Conservation (phyloP, 202 grass and related monocot genomes). For the Zizania palustris region DNA sequence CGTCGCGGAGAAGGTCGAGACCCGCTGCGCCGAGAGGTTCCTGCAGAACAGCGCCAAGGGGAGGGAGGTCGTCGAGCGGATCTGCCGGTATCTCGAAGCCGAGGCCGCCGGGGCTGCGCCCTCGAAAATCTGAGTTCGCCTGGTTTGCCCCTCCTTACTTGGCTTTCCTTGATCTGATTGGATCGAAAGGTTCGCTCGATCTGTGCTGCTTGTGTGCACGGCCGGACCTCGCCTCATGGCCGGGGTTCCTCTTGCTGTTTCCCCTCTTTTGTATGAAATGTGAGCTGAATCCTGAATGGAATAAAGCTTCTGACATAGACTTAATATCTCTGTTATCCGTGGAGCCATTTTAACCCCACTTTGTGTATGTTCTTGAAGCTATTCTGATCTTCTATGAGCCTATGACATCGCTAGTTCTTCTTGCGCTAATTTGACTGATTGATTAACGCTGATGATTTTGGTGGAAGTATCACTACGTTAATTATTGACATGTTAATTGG, state of each 20-base stretch:
- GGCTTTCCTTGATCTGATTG: slow-evolving; percentile 34
- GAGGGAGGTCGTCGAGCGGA: slow-evolving; percentile 89
- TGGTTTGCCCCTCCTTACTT: slow-evolving; percentile 30
- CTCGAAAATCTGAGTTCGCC: slow-evolving; percentile 26
- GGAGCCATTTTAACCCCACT: slow-evolving; percentile 27
- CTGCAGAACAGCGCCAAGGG: slow-evolving; percentile 81
- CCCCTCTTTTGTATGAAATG: slow-evolving; percentile 39
- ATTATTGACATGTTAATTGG: neutral
- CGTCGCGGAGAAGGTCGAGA: slow-evolving; percentile 85
- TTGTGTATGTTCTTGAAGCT: neutral
- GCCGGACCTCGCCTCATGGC: slow-evolving; percentile 7
- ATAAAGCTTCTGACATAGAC: slow-evolving; percentile 46
- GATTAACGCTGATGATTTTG: neutral
- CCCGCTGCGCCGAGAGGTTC: slow-evolving; percentile 71
- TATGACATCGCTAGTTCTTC: neutral
- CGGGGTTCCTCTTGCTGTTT: slow-evolving; percentile 2
- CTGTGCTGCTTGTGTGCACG: slow-evolving; percentile 36
- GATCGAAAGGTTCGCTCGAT: slow-evolving; percentile 46
- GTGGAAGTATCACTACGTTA: neutral
- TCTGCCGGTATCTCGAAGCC: slow-evolving; percentile 84
- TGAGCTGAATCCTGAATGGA: slow-evolving; percentile 58
- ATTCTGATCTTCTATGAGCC: neutral
- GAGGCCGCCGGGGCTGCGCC: slow-evolving; percentile 52
- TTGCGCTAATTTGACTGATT: neutral
- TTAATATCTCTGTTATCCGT: slow-evolving; percentile 22